Conservation (phyloP, 176 grass and related monocot species). For the Zizania latifolia region DNA sequence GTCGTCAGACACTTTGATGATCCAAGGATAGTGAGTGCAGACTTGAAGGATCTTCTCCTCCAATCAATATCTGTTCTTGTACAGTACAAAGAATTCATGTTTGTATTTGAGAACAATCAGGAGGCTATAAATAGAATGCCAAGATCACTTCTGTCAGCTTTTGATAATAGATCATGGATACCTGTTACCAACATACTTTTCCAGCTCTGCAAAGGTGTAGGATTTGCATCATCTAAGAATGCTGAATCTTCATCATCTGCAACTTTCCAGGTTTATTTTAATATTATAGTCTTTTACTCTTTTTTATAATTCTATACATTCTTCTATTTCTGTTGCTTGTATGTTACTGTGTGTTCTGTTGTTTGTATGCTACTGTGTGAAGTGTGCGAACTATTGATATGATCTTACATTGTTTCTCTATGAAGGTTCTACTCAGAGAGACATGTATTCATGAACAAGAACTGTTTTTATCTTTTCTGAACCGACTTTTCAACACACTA, state of each 20-base stretch:
- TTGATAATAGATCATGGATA: conserved; percentile 91
- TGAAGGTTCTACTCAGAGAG: conserved; percentile 65
- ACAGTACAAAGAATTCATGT: conserved; percentile 74
- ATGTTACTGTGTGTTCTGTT: too few species aligned
- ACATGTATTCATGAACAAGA: conserved; percentile 66
- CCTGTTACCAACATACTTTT: conserved; percentile 78
- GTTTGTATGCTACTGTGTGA: too few species aligned
- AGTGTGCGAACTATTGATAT: background rate
- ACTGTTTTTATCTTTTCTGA: conserved; percentile 73
- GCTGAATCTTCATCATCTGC: conserved; percentile 57
- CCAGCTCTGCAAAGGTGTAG: conserved; percentile 68
- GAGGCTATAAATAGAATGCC: conserved; percentile 75
- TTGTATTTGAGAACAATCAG: conserved; percentile 78
- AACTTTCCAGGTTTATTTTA: conserved; percentile 62
- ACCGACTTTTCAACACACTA: conserved; percentile 80
- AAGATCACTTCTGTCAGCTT: conserved; percentile 61
- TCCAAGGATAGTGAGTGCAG: conserved; percentile 61
- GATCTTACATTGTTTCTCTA: conserved; percentile 4
- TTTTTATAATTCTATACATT: background rate
- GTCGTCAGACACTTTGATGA: conserved; percentile 82
- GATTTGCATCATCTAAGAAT: conserved; percentile 74
- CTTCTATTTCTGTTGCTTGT: background rate
- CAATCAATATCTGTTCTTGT: conserved; percentile 77
- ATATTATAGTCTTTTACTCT: background rate
- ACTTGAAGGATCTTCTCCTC: conserved; percentile 76